Conservation (phyloP, 306 rosid species). For the Heteromeles arbutifolia region DNA sequence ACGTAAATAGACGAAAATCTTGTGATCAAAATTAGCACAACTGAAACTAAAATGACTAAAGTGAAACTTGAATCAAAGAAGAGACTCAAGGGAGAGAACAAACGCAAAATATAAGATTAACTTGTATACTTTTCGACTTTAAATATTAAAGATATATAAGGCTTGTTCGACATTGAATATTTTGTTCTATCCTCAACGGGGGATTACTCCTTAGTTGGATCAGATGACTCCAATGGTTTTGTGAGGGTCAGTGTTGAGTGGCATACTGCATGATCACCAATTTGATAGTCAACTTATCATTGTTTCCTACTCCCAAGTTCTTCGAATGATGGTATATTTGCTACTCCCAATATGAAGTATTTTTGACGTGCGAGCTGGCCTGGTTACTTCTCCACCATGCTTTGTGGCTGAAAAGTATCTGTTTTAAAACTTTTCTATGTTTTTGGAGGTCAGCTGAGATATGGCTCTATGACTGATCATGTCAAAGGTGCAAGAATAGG, state of each 20-base stretch:
- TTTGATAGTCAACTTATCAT: neutral
- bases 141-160: too few relatives aligned
- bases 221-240: neutral
- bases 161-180: neutral
- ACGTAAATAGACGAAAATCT: too few relatives aligned
- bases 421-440: neutral
- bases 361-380: neutral
- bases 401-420: neutral
- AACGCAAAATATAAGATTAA: too few relatives aligned
- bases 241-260: neutral
- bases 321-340: neutral
- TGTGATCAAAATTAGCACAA: too few relatives aligned
- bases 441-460: neutral
- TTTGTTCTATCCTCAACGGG: neutral
- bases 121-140: too few relatives aligned
- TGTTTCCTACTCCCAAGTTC: neutral
- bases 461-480: too few relatives aligned
- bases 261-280: neutral
- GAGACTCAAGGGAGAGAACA: too few relatives aligned
- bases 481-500: neutral
- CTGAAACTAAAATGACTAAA: too few relatives aligned
- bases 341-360: neutral
- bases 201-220: neutral
- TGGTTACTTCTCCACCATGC: neutral
- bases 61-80: too few relatives aligned